Evolutionary conservation across 306 rosid genomes (phyloP).

Genomic region (Pterocarpus santalinus): DNA sequence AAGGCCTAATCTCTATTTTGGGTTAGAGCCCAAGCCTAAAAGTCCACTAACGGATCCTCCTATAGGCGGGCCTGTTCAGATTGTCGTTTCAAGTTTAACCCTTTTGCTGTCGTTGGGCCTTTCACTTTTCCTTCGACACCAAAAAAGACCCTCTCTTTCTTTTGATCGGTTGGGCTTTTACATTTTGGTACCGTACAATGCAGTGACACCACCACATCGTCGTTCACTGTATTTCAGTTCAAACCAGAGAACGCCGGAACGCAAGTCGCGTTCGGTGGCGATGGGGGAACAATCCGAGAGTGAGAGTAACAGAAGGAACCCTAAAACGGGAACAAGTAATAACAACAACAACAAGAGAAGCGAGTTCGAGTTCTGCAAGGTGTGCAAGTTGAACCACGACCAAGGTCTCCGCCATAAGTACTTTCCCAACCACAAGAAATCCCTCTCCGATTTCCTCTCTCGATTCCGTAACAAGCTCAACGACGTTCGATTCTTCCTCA

Average conservation of each 20-base stretch:
- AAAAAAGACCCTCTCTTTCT: too few species aligned
- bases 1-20: too few species aligned
- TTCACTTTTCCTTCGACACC: too few species aligned
- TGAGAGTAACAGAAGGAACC: slow-evolving; percentile 36
- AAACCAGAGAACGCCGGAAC: neutral
- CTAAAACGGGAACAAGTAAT: slow-evolving; percentile 18
- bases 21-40: too few species aligned
- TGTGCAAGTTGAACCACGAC: slow-evolving; percentile 79
- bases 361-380: slow-evolving; percentile 81
- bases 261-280: neutral
- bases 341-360: slow-evolving; percentile 47
- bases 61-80: too few species aligned
- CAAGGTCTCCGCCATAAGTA: slow-evolving; percentile 89
- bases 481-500: slow-evolving; percentile 72
- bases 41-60: too few species aligned
- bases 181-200: too few species aligned
- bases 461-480: slow-evolving; percentile 75
- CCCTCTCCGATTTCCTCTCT: slow-evolving; percentile 77
- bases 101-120: too few species aligned
- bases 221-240: too few species aligned
- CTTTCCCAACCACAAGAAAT: slow-evolving; percentile 80
- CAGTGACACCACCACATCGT: too few species aligned
- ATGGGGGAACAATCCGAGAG: slow-evolving; percentile 48
- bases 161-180: too few species aligned
- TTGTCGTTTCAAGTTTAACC: too few species aligned